Conservation (phyloP, 148 eudicot species). For the Cornus florida region DNA sequence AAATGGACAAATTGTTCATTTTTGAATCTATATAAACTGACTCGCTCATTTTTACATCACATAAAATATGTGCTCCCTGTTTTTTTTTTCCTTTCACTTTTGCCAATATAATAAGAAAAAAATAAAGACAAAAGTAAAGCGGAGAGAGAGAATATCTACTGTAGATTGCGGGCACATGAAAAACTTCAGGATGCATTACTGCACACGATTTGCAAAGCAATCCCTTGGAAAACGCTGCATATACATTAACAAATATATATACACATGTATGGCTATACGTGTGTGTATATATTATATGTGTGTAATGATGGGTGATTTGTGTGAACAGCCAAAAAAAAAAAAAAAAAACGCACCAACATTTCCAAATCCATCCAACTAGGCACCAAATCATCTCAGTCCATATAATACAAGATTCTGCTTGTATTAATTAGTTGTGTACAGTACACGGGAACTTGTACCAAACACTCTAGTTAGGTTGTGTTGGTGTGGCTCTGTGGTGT, state of each 20-base stretch:
- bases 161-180: slow-evolving; percentile 54
- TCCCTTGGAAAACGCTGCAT: slow-evolving; percentile 22
- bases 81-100: too few relatives aligned
- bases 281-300: not conserved
- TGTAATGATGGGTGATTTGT: not conserved
- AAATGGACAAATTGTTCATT: too few relatives aligned
- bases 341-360: not conserved
- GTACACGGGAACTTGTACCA: slow-evolving; percentile 9
- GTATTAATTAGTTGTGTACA: not conserved
- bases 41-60: too few relatives aligned
- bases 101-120: not conserved
- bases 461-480: slow-evolving; percentile 11
- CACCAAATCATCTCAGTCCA: slow-evolving; percentile 36
- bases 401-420: slow-evolving; percentile 11
- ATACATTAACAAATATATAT: too few relatives aligned
- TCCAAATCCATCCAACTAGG: slow-evolving; percentile 20
- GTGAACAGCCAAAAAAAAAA: slow-evolving; percentile 4
- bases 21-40: too few relatives aligned
- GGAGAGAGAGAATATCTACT: slow-evolving; percentile 33
- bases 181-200: slow-evolving; percentile 20
- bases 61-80: too few relatives aligned
- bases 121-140: slow-evolving; percentile 11
- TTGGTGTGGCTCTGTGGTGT: not conserved
- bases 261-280: too few relatives aligned
- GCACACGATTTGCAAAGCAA: slow-evolving; percentile 29